Conservation (phyloP, 805 yeast species). For the Metschnikowia henanensis region DNA sequence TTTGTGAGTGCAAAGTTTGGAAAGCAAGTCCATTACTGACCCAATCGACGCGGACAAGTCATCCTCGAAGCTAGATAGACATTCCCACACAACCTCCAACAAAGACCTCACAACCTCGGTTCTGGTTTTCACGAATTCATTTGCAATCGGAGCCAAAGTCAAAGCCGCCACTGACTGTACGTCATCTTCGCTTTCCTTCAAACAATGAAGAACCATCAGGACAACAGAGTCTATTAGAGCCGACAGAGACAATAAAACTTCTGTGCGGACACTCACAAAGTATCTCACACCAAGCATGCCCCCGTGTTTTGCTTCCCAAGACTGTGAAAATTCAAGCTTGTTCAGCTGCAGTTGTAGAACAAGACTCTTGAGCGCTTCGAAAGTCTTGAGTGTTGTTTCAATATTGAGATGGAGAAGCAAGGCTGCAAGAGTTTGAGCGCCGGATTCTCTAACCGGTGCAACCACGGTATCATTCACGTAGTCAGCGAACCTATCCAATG, state of each 20-base stretch:
- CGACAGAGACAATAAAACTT: conserved; percentile 60
- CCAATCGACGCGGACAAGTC: conserved; percentile 95
- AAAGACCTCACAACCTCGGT: conserved; percentile 48
- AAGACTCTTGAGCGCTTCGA: conserved; percentile 61
- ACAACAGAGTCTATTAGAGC: conserved; percentile 69
- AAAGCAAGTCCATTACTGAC: conserved; percentile 90
- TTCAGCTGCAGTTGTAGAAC: conserved; percentile 60
- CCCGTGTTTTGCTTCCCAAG: conserved; percentile 99
- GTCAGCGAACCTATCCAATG: conserved; percentile 95
- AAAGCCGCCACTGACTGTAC: conserved; percentile 98
- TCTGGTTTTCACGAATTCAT: conserved; percentile 74
- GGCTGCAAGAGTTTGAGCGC: conserved; percentile 93
- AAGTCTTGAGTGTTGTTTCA: conserved; percentile 58
- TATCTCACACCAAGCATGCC: conserved; percentile 93
- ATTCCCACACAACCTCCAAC: conserved; percentile 83
- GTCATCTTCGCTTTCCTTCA: conserved; percentile 81
- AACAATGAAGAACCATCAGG: conserved; percentile 82
- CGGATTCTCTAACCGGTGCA: conserved; percentile 97
- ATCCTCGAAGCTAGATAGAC: conserved; percentile 80
- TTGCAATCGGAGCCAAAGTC: conserved; percentile 84
- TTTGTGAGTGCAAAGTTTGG: conserved; percentile 80
- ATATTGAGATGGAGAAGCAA: conserved; percentile 71
- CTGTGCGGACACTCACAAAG: conserved; percentile 86
- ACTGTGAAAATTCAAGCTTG: conserved; percentile 42
- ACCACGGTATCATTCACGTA: conserved; percentile 96